Evolutionary conservation across 2,329 filamentous ascomycete species (phyloP).

Genomic region (Emergomyces pasteurianus): DNA sequence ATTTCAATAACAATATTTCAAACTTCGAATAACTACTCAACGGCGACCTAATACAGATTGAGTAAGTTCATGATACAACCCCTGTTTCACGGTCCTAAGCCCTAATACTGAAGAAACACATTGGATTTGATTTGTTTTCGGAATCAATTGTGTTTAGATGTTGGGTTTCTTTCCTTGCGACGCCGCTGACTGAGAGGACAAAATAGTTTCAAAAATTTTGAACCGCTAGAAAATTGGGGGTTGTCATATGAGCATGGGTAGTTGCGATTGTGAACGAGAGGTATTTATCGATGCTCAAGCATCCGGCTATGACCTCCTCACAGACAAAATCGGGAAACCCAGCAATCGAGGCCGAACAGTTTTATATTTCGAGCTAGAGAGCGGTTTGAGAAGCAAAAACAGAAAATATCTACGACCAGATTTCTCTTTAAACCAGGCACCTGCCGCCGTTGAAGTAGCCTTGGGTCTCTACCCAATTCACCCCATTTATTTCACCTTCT

Average conservation of each 20-base stretch:
- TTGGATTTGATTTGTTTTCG: neutral
- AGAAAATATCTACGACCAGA: neutral
- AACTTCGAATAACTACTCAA: neutral
- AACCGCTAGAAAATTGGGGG: neutral
- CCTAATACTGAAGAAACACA: neutral
- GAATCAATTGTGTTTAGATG: neutral
- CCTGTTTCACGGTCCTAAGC: neutral
- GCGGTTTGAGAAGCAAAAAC: neutral
- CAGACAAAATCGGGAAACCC: neutral
- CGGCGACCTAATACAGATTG: neutral
- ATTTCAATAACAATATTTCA: neutral
- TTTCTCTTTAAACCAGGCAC: neutral
- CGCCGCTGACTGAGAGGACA: neutral
- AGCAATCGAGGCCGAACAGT: neutral
- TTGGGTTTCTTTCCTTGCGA: neutral
- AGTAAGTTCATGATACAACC: neutral
- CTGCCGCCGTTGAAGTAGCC: neutral
- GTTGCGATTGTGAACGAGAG: neutral
- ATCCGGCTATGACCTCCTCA: neutral
- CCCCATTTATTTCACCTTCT: neutral
- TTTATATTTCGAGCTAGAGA: neutral
- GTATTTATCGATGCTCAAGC: neutral
- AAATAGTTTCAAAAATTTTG: neutral
- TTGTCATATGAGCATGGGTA: neutral
- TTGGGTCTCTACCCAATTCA: neutral